Base-by-base conservation (phyloP, 768 basidiomycete species). In the Boletus pseudopeckii region DNA sequence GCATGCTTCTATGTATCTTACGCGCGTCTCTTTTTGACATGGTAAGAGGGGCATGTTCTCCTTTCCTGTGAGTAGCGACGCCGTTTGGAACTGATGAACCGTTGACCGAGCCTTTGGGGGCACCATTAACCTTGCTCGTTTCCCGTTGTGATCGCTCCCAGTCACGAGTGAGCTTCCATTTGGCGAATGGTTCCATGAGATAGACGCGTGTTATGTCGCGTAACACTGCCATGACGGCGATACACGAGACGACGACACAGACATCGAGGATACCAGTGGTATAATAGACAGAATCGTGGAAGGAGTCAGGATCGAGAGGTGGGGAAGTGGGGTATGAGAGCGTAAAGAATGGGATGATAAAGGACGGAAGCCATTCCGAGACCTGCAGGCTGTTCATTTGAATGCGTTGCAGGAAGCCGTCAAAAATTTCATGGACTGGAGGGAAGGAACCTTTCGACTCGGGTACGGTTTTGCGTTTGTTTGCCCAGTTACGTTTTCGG, bases 191-290 rank as follows among this genome's bases (percentile, higher is more conserved):
- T 65, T 87, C 86, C 56, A 92, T 82, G 33, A 94, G 60, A 59
- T 75, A 77, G 20, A 94, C 71, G 62, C 97, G 84, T 38, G 84
- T 70, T 32, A 82, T 72, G 74, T 96, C 95, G 56, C 97, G 84
- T 26, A 92, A 70, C 48, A 93, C 62, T n/a, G 92, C 92, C 83
- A 97, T 93, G 60, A 86, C 74, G 14, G 87, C 81, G 53, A 97
- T 90, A 71, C 82, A 88, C n/a, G 85, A 80, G 51, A 93, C 71
- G 53, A 94, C 77, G 63, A 96, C 67, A 64, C 84, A 92, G n/a
- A 80, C 71, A 68, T 99, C 97, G 54, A 81, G 77, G 28, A 74
- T 73, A n/a, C 92, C 92, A 22, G 81, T 84, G 46, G 64, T 75
- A 67, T 91, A 95, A 68, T 92, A 87, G 47, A 70, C 58, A 38